Evolutionary conservation across 2,329 filamentous ascomycete genomes (phyloP), one percentile per base, ranked within the genome.

Genomic region (Pseudocercospora ulei): DNA sequence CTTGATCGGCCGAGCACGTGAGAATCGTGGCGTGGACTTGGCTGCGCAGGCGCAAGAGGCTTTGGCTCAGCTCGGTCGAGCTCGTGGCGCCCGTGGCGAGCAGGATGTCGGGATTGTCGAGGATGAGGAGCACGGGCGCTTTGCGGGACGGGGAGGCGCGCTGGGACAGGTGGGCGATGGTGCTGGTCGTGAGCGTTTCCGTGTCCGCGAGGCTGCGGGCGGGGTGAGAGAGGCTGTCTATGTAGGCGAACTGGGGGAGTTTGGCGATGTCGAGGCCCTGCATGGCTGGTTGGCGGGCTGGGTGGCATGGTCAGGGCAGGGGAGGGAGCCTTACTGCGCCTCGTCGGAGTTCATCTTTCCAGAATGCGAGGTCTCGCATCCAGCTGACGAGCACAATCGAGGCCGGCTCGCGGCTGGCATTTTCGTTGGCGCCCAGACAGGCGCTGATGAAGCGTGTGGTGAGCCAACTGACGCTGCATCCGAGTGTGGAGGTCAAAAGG

Each of bases 301-400:
- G n/a, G n/a, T n/a, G n/a, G 35, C 2, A 9, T 26, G 6, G 11
- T 35, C 7, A 24, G 22, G 4, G 16, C 9, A 20, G 6, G 25
- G n/a, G 13, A 12, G 11, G 5, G 25, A 11, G 7, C 41, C 43
- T 22, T 51, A 57, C 54, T 16, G 44, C 47, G 7, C 43, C 43
- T 18, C 56, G 44, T 27, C 48, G 27, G 2, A 59, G 72, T 34
- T 82, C 79, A 2, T 78, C 73, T 46, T 68, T 76, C 85, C 86
- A 95, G 57, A 93, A 92, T 1, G 72, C 66, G 47, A 72, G 73
- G 53, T 88, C 80, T 44, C 83, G 72, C 62, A 93, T 65, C 62
- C 90, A 94, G 64, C 82, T 92, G 41, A 90, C 76, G 2, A 95
- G 67, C 2, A 94, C 68, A 1, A 95, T 62, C 11, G 58, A 60